A percentile compares a stretch with the other conserved stretches of the same genome.
These are phyloP conservation scores for Gentiana straminea DNA, from an alignment of 257 asterid genomes.

Conservation along the genomic window DNA sequence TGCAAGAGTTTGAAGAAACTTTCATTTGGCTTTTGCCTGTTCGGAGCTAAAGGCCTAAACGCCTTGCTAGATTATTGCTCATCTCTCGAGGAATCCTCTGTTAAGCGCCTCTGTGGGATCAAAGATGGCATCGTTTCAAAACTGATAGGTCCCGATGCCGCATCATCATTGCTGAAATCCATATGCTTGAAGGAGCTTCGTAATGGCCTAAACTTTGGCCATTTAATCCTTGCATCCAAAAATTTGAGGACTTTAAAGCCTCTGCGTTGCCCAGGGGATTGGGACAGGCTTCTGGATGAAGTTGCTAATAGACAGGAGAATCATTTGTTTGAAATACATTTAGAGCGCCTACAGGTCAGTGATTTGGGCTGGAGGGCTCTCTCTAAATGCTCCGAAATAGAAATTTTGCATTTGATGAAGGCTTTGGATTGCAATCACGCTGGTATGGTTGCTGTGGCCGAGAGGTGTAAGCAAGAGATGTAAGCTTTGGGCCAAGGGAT, in stretches of 20 bases:
- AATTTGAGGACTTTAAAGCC: slow-evolving; percentile 56
- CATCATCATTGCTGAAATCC: slow-evolving; percentile 40
- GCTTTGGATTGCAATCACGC: slow-evolving; percentile 60
- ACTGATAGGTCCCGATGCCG: slow-evolving; percentile 61
- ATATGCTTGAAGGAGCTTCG: slow-evolving; percentile 69
- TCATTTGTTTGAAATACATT: slow-evolving; percentile 55
- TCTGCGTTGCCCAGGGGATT: slow-evolving; percentile 67
- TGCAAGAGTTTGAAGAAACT: slow-evolving; percentile 54
- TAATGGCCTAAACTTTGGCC: slow-evolving; percentile 65
- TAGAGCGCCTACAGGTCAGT: slow-evolving; percentile 75
- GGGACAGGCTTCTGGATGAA: slow-evolving; percentile 60
- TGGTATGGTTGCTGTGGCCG: slow-evolving; percentile 62
- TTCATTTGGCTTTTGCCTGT: slow-evolving; percentile 66
- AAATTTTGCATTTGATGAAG: slow-evolving; percentile 65
- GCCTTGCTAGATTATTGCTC: slow-evolving; percentile 55
- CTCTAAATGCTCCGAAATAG: slow-evolving; percentile 46
- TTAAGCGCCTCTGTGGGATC: slow-evolving; percentile 62
- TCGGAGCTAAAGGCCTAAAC: slow-evolving; percentile 82
- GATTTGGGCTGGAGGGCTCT: slow-evolving; percentile 54
- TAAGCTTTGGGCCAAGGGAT: no score
- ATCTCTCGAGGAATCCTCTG: slow-evolving; percentile 57
- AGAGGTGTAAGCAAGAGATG: slow-evolving; percentile 59
- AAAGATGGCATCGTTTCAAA: slow-evolving; percentile 45
- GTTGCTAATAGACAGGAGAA: slow-evolving; percentile 29
- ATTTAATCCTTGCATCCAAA: slow-evolving; percentile 45